Evolutionary conservation across 352 stramenopile species (phyloP).

Genomic region (Plasmopara muralis): DNA sequence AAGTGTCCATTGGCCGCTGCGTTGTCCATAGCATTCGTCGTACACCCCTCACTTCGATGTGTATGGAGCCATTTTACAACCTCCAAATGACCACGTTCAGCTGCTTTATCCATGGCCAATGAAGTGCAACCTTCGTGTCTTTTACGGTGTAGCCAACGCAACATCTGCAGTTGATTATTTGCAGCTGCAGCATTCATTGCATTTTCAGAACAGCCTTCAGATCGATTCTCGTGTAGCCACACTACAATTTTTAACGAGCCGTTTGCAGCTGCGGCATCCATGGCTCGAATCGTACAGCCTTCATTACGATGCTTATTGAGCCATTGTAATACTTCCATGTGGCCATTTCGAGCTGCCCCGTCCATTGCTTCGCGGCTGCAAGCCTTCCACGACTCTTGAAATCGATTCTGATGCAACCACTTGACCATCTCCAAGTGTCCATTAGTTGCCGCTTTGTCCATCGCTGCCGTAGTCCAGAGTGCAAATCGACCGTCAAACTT

Average conservation of each 20-base stretch:
- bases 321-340: slow-evolving; percentile 31
- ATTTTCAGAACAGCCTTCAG: slow-evolving; percentile 18
- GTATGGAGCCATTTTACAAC: slow-evolving; percentile 23
- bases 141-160: slow-evolving; percentile 21
- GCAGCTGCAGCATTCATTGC: slow-evolving; percentile 22
- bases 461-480: slow-evolving; percentile 23
- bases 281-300: slow-evolving; percentile 22
- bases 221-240: slow-evolving; percentile 23
- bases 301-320: slow-evolving; percentile 24
- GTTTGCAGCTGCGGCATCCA: slow-evolving; percentile 21
- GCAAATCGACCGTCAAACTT: slow-evolving; percentile 24
- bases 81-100: slow-evolving; percentile 14
- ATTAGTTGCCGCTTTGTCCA: slow-evolving; percentile 21
- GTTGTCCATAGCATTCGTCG: slow-evolving; percentile 26
- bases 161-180: slow-evolving; percentile 15
- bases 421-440: slow-evolving; percentile 26
- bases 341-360: slow-evolving; percentile 21
- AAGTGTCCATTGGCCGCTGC: slow-evolving; percentile 25
- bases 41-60: slow-evolving; percentile 20
- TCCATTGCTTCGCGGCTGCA: slow-evolving; percentile 35
- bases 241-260: slow-evolving; percentile 24
- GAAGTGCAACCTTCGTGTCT: slow-evolving; percentile 21
- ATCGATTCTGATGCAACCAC: slow-evolving; percentile 25
- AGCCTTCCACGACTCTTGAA: slow-evolving; percentile 16
- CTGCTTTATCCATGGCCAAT: slow-evolving; percentile 21